phyloP scores from a whole-genome alignment of 2,329 filamentous ascomycete species.

The Trichoderma polysporum region DNA sequence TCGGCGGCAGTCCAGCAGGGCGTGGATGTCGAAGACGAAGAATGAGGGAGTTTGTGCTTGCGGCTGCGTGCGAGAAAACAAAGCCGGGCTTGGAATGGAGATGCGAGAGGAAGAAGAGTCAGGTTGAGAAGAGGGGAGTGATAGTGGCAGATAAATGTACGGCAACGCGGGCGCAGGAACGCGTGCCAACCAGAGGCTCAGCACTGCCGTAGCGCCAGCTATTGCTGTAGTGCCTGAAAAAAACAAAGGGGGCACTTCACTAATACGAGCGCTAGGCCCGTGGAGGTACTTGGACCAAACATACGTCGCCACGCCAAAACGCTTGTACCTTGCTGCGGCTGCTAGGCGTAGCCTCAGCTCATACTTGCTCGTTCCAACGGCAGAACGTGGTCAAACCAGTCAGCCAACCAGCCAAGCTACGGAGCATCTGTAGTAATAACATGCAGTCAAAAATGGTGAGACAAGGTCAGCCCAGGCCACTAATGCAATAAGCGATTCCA shows the following conservation, averaged over 20 bases:
- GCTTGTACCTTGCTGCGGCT: neutral
- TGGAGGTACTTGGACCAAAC: neutral
- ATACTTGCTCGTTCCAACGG: neutral
- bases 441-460: conserved; percentile 1
- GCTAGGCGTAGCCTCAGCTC: too few relatives aligned
- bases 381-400: neutral
- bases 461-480: neutral
- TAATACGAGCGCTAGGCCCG: neutral
- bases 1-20: neutral
- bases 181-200: conserved; percentile 17
- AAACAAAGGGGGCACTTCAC: conserved; percentile 8
- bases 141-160: conserved; percentile 5
- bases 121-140: conserved; percentile 14
- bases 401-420: conserved; percentile 1
- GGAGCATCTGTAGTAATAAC: neutral
- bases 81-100: conserved; percentile 7
- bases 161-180: conserved; percentile 18
- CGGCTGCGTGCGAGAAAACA: neutral
- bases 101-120: conserved; percentile 6
- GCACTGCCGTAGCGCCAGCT: neutral
- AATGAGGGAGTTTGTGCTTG: neutral
- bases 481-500: conserved; percentile 14
- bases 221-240: neutral
- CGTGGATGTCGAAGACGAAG: neutral
- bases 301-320: neutral